phyloP scores from a whole-genome alignment of 108 stramenopile genomes.

The Skeletonema potamos region DNA sequence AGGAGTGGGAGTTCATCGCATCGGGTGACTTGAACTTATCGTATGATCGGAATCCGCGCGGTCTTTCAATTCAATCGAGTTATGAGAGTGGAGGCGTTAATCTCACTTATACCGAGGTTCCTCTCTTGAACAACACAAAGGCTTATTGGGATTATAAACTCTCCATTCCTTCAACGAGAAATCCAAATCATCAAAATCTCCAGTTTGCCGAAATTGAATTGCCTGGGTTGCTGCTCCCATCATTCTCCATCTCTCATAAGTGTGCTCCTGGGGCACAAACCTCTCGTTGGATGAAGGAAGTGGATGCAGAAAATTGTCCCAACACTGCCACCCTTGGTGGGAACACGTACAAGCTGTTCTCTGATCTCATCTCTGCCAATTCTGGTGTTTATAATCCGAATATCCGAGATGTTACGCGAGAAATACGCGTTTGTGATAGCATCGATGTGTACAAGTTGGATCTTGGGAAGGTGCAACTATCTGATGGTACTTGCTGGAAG shows the following conservation, averaged over 20 bases:
- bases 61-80: background rate
- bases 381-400: slow-evolving; percentile 15
- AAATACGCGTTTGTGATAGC: slow-evolving; percentile 2
- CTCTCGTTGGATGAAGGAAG: slow-evolving; percentile 20
- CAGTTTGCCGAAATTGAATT: slow-evolving; percentile 9
- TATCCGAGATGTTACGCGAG: slow-evolving; percentile 28
- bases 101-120: background rate
- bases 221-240: slow-evolving; percentile 5
- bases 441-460: slow-evolving; percentile 4
- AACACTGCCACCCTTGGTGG: slow-evolving; percentile 15
- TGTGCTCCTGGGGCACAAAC: background rate
- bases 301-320: background rate
- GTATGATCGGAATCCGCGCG: background rate
- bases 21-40: background rate
- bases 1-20: background rate
- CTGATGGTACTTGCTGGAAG: slow-evolving; percentile 29
- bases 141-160: slow-evolving; percentile 5
- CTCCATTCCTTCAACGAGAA: background rate
- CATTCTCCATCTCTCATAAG: background rate
- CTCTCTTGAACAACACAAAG: background rate
- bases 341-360: slow-evolving; percentile 12
- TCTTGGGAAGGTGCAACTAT: slow-evolving; percentile 18
- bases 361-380: slow-evolving; percentile 28
- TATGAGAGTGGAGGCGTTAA: background rate
- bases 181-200: background rate